Evolutionary conservation across 2,329 filamentous ascomycete genomes (phyloP), one percentile per base, ranked within the genome.

Genomic region (Gremmenia infestans): DNA sequence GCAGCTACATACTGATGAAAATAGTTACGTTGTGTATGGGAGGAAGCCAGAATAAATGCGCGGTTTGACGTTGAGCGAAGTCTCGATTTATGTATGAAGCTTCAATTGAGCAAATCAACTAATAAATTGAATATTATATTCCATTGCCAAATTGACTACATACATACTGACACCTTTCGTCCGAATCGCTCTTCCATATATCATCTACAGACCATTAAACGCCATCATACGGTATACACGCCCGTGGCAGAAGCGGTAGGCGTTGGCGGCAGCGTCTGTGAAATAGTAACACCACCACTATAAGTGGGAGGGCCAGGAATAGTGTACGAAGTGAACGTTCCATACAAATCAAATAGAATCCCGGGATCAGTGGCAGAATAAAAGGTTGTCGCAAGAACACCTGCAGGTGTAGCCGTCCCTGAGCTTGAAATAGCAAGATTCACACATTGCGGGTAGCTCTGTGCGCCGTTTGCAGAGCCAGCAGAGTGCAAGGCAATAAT

Each of bases 371-470:
- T 70, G 1, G 67, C 56, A 48, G 64, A 72, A 60, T 78, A 78
- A 23, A 78, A 71, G 14, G 65, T 66, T 7, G 70, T 73, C 14
- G 68, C 76, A 2, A 65, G 51, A 14, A 70, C 65, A 15, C 76
- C 76, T 15, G 68, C 64, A 7, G 69, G 70, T 19, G 67, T 58
- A 23, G 66, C 68, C 14, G 71, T 71, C 7, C 77, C 77, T 11
- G 69, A 68, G 28, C 78, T 74, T 17, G 65, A 72, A 50, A 81
- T 71, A 48, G 74, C 69, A 28, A 81, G 68, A 63, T 78, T 79
- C 53, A 79, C 64, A 63, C 79, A 82, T 66, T 78, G 40, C 72
- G 78, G 66, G 77, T 81, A 66, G 71, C 72, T 71, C 78, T 79
- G 60, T 72, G 70, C 40, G 74, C 80, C 57, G 78, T 76, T 53